phyloP scores from a whole-genome alignment of 345 rosid species.

The Camelina laxa region DNA sequence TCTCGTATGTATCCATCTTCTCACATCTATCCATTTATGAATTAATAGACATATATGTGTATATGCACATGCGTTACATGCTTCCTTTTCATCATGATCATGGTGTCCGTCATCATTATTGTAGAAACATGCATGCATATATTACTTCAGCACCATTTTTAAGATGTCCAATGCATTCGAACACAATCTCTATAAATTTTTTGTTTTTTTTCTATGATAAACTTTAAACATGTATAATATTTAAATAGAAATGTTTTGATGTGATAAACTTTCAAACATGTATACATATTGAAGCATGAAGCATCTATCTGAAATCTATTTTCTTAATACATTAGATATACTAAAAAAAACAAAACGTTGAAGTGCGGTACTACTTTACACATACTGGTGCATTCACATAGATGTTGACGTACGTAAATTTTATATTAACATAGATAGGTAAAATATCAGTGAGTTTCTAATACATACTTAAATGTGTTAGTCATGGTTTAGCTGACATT shows the following conservation, averaged over 20 bases:
- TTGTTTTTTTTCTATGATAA: neutral
- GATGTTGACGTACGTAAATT: conserved; percentile 10
- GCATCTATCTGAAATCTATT: neutral
- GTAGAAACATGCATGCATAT: conserved; percentile 32
- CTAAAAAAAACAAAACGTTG: neutral
- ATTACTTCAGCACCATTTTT: neutral
- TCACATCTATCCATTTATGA: conserved; percentile 9
- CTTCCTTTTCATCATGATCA: neutral
- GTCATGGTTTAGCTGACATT: conserved; percentile 5
- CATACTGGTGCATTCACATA: conserved; percentile 4
- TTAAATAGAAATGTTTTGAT: too few species aligned
- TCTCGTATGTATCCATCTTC: conserved; percentile 50
- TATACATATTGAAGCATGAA: neutral
- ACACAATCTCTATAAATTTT: neutral
- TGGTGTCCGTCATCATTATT: neutral
- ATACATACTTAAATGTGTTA: neutral
- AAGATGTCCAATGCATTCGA: neutral
- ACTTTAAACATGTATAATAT: neutral
- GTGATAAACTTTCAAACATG: neutral
- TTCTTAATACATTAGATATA: neutral
- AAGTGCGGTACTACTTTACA: neutral
- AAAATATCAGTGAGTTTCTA: neutral
- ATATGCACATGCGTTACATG: conserved; percentile 23
- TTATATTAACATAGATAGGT: neutral
- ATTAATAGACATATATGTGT: neutral